Conservation (phyloP, 108 stramenopile species). For the Nitzschia inconspicua region DNA sequence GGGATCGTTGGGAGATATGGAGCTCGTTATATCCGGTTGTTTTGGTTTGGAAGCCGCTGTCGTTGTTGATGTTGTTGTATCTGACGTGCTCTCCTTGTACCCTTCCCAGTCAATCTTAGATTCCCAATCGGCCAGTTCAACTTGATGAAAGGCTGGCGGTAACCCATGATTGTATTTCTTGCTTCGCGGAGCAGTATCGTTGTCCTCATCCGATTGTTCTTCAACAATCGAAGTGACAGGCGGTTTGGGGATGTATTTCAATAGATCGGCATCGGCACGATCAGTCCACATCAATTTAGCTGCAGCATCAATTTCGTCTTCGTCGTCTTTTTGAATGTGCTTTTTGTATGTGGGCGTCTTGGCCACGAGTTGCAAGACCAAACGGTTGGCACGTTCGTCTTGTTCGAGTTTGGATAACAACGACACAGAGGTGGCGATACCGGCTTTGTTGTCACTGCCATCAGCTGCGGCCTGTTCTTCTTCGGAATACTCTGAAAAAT, state of each 20-base stretch:
- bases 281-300: constrained; percentile 4
- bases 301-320: constrained; percentile 11
- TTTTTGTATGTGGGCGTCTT: constrained; percentile 39
- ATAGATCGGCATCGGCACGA: constrained; percentile 17
- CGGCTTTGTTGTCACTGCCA: not conserved
- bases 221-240: constrained; percentile 7
- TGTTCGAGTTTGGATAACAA: constrained; percentile 8
- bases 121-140: constrained; percentile 83
- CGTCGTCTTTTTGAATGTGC: constrained; percentile 31
- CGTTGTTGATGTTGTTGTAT: constrained; percentile 13
- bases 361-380: constrained; percentile 34
- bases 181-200: not conserved
- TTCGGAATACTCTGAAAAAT: not conserved
- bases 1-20: constrained; percentile 7
- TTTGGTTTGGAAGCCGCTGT: not conserved
- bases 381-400: constrained; percentile 34
- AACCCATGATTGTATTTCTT: constrained; percentile 12
- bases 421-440: not conserved
- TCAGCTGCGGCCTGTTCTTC: not conserved
- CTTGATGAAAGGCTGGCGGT: constrained; percentile 56
- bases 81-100: constrained; percentile 16
- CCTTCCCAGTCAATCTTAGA: constrained; percentile 79
- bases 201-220: constrained; percentile 5
- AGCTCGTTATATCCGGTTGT: not conserved
- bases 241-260: constrained; percentile 7